Base-by-base conservation (phyloP, 331 rosid genomes). In the Rhamnella rubrinervis region DNA sequence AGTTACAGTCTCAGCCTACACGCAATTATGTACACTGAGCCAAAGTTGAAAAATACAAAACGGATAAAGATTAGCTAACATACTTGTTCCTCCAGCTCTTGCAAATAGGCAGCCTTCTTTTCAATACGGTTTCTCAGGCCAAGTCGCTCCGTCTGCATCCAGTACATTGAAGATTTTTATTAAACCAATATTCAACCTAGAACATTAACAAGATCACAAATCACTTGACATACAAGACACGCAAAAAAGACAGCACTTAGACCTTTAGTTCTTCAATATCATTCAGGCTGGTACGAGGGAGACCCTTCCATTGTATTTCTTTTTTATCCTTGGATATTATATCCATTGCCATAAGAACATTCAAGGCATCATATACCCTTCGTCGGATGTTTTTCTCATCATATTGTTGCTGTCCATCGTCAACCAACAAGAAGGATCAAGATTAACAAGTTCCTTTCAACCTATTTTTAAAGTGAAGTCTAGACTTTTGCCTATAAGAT, bases 331-430 rank as follows among this genome's bases (percentile, higher is more conserved):
- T 92, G 26, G 98, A 92, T 74, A 89, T 92, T 50, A 92, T 92
- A 83, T 92, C 96, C 98, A 92, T 92, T 44, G 98, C 96, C 96
- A 89, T 92, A 65, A 92, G 98, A 80, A 92, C 98, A 82, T 92
- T 92, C 75, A 92, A 76, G 66, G 98, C 96, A 80, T 92, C 98
- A 78, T 92, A 92, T 26, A 92, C 98, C 84, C 98, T 89, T 59
- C 95, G 86, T 62, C 96, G 89, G 70, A 92, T 92, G 67, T 92
- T 89, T 82, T 92, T 92, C 80, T 92, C 98, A 23, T 92, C 98
- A 64, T 89, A 89, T 85, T 92, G 96, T 89, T 92, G 98, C 98
- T 89, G 92, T 47, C 46, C 77, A 71, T 56, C 58, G 53, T 65
- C 20, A 20, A 51, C 25, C 23, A 9, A 50, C 39, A 68, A 49